phyloP scores from a whole-genome alignment of 495 filamentous ascomycete genomes.

The Echria macrotheca region DNA sequence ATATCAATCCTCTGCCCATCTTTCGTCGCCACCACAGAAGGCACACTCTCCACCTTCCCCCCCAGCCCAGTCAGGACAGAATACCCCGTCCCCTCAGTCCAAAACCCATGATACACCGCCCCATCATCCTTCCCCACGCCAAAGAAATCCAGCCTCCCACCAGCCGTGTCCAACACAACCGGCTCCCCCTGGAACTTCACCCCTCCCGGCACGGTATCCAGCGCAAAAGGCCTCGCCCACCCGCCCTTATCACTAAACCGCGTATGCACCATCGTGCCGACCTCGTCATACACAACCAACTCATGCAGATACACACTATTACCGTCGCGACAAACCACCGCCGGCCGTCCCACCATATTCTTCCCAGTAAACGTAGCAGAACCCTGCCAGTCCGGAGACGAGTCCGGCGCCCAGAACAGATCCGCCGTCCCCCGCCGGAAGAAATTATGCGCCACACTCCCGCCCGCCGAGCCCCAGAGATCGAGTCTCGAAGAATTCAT shows the following conservation, averaged over 20 bases:
- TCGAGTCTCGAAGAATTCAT: constrained; percentile 2
- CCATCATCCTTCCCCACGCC: constrained; percentile 7
- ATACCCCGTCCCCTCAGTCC: not conserved
- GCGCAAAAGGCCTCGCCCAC: not conserved
- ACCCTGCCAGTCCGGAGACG: constrained; percentile 1
- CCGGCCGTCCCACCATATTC: not conserved
- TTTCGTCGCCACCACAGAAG: not conserved
- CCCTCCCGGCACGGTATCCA: not conserved
- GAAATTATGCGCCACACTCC: constrained; percentile 3
- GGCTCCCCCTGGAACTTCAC: constrained; percentile 5
- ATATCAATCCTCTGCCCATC: constrained; percentile 4
- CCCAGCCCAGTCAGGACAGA: constrained; percentile 1
- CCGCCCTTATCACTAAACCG: not conserved
- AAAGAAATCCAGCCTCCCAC: constrained; percentile 8
- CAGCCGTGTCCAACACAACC: not conserved
- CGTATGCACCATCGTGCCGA: not conserved
- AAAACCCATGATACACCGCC: constrained; percentile 7
- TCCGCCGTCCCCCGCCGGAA: not conserved
- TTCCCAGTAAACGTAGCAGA: not conserved
- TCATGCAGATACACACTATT: constrained; percentile 2
- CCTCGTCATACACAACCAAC: constrained; percentile 1
- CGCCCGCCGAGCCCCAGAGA: not conserved
- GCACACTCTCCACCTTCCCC: constrained; percentile 7
- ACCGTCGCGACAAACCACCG: not conserved
- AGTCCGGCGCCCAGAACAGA: not conserved